Evolutionary conservation across 306 rosid species (phyloP), one percentile per base, ranked within the genome.

Genomic region (Lupinus albus): DNA sequence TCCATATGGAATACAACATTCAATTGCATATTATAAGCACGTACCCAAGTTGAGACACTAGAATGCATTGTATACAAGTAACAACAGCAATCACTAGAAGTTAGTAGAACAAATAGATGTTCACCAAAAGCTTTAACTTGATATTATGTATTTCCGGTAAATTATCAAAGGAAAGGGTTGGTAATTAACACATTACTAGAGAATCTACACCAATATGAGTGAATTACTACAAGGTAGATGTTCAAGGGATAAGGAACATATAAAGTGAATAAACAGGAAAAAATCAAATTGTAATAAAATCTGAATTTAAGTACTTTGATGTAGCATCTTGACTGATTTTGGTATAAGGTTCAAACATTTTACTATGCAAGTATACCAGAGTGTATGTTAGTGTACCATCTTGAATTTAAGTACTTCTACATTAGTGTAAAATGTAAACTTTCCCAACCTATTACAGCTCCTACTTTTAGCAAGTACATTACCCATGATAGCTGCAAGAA

Each of bases 401-500:
- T n/a, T n/a, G n/a, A n/a, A n/a, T n/a, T n/a, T n/a, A n/a, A n/a
- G n/a, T n/a, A n/a, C n/a, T n/a, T n/a, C n/a, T n/a, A n/a, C n/a
- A n/a, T 25, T 3, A 25, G 30, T 25, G 4, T 20, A 20, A 20
- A 30, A 54, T 21, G 25, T 49, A 57, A 54, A 60, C 11, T 50
- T 69, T 61, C 51, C 42, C 21, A 25, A 39, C 52, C 62, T 6
- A 0, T 41, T 16, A 67, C 18, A 68, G 53, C 52, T 42, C 62
- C 59, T 15, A 42, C 57, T 49, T 46, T 68, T 48, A 63, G 56
- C 25, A 9, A 70, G 61, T 47, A 45, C 59, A 67, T 50, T 83
- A 91, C 97, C 97, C 97, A 91, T 91, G 60, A 91, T 86, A 82
- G 97, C 97, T 73, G 97, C 97, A 57, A 91, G 91, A 36, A 91